Percentiles rank a stretch among this genome's conserved stretches.
These are phyloP conservation scores for Canariomyces notabilis DNA, from an alignment of 2,329 filamentous ascomycete species.

Conservation along the genomic window DNA sequence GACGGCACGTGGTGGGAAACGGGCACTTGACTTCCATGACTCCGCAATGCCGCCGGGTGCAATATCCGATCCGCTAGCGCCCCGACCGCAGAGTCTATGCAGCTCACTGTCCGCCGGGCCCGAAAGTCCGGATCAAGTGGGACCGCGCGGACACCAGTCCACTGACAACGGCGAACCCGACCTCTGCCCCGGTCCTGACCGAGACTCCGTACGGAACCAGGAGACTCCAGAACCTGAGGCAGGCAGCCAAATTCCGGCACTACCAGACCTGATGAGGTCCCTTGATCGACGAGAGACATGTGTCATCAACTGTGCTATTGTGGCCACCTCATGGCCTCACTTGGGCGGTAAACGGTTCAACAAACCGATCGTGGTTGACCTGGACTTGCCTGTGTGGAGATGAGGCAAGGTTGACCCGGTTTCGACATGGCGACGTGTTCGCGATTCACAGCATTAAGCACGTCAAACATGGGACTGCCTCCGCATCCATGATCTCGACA, in stretches of 20 bases:
- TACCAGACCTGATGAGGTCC: slow-evolving; percentile 35
- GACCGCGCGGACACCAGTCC: too few species aligned
- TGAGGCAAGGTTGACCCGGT: slow-evolving; percentile 7
- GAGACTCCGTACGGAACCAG: not conserved
- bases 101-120: not conserved
- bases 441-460: not conserved
- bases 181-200: not conserved
- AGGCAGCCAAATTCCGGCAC: slow-evolving; percentile 23
- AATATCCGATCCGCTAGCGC: slow-evolving; percentile 38
- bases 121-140: not conserved
- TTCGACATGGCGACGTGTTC: not conserved
- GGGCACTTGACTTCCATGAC: slow-evolving; percentile 43
- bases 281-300: slow-evolving; percentile 60
- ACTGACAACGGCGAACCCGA: too few species aligned
- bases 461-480: not conserved
- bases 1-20: slow-evolving; percentile 39
- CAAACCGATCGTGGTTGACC: slow-evolving; percentile 78
- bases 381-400: slow-evolving; percentile 61
- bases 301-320: slow-evolving; percentile 73
- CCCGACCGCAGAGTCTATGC: slow-evolving; percentile 6
- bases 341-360: slow-evolving; percentile 59
- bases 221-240: slow-evolving; percentile 27
- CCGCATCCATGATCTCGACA: not conserved
- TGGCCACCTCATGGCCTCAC: slow-evolving; percentile 63
- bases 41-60: slow-evolving; percentile 22